Evolutionary conservation across 2,329 filamentous ascomycete species (phyloP).

Genomic region (Alternaria brassicae): DNA sequence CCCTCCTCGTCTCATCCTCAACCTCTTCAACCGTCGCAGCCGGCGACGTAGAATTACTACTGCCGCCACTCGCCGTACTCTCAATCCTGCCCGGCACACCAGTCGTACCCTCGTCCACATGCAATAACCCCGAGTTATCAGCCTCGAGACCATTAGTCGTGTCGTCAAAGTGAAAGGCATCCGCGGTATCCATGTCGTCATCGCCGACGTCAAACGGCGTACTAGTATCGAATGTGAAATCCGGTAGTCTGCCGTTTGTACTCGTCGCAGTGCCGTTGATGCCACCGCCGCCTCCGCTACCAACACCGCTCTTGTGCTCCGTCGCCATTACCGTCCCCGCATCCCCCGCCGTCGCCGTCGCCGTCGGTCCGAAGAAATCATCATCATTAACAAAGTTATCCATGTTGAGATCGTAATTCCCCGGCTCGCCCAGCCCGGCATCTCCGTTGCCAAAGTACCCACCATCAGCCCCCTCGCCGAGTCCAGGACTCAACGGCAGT

Average conservation of each 20-base stretch:
- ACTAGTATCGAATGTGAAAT: conserved; percentile 11
- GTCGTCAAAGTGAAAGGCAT: neutral
- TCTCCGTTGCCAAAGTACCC: conserved; percentile 45
- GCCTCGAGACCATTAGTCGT: conserved; percentile 9
- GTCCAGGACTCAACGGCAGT: conserved; percentile 78
- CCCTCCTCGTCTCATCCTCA: conserved; percentile 39
- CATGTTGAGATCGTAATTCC: conserved; percentile 59
- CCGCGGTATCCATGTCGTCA: conserved; percentile 5
- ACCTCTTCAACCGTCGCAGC: conserved; percentile 48
- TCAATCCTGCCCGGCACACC: conserved; percentile 24
- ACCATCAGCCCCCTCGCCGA: conserved; percentile 49
- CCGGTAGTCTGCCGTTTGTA: conserved; percentile 8
- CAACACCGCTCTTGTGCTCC: neutral
- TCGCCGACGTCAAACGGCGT: conserved; percentile 14
- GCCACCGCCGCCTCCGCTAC: conserved; percentile 3
- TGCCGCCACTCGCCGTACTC: conserved; percentile 51
- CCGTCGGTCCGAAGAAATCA: conserved; percentile 63
- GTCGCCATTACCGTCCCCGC: too few relatives aligned
- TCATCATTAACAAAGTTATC: conserved; percentile 64
- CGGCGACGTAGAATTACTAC: conserved; percentile 48
- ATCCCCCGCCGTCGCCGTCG: neutral
- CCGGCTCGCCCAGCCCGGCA: conserved; percentile 46
- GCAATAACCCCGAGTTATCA: neutral
- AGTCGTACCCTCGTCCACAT: neutral
- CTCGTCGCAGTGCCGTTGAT: conserved; percentile 12